Conservation (phyloP, 352 stramenopile species). For the Pythium utonaiense region DNA sequence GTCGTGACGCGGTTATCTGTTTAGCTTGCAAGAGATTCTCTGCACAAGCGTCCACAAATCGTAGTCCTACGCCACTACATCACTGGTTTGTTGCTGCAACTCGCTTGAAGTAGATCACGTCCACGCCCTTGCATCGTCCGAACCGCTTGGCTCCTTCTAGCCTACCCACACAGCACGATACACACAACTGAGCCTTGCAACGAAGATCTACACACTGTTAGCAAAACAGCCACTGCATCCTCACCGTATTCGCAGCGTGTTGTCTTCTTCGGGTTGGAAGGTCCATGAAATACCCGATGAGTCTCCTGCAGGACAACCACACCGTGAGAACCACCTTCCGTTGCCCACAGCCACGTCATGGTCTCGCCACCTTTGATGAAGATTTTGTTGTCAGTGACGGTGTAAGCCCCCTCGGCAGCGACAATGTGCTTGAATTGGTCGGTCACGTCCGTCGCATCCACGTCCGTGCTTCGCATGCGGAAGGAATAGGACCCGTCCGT, state of each 20-base stretch:
- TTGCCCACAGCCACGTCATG: too few relatives aligned
- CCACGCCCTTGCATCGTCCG: conserved; percentile 72
- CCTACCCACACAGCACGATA: conserved; percentile 17
- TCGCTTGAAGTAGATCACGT: conserved; percentile 75
- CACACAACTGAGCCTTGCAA: too few relatives aligned
- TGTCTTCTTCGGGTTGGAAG: conserved; percentile 63
- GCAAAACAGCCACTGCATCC: too few relatives aligned
- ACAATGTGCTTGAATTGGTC: conserved; percentile 51
- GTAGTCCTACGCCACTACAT: neutral
- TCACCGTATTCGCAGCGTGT: conserved; percentile 53
- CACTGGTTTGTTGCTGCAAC: neutral
- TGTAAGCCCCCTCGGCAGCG: conserved; percentile 38
- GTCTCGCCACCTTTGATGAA: conserved; percentile 30
- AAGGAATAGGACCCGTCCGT: conserved; percentile 37
- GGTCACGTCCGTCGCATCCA: conserved; percentile 34
- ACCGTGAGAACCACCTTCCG: too few relatives aligned
- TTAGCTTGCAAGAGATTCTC: too few relatives aligned
- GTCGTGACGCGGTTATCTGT: too few relatives aligned
- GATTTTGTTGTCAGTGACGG: conserved; percentile 23
- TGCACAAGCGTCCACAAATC: too few relatives aligned
- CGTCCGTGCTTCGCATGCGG: conserved; percentile 24
- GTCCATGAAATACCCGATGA: conserved; percentile 57
- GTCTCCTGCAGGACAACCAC: conserved; percentile 39
- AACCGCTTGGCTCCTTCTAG: conserved; percentile 73
- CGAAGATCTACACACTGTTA: too few relatives aligned